A percentile compares a stretch with the other conserved stretches of the same genome.
These are phyloP conservation scores for Ulmus americana DNA, from an alignment of 331 rosid species.

Conservation along the genomic window DNA sequence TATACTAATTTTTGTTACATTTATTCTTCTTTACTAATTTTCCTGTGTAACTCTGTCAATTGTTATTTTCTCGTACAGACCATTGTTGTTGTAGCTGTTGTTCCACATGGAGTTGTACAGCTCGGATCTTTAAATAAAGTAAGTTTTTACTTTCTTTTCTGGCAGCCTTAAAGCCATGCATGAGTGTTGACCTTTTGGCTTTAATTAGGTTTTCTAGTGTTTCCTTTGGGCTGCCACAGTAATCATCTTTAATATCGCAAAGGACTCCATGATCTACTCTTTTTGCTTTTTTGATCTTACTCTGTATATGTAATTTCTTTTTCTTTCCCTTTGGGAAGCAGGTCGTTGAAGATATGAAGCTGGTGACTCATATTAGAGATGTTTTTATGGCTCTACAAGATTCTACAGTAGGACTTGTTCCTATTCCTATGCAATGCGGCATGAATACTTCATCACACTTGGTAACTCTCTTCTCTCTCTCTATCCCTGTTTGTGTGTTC, in stretches of 20 bases:
- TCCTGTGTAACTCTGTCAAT: constrained; percentile 7
- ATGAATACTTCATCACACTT: constrained; percentile 36
- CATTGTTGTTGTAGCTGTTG: constrained; percentile 62
- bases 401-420: constrained; percentile 29
- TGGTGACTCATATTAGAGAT: constrained; percentile 52
- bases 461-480: constrained; percentile 46
- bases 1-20: background rate
- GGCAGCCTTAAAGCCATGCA: constrained; percentile 8
- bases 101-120: constrained; percentile 85
- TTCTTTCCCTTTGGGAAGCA: constrained; percentile 25
- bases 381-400: constrained; percentile 51
- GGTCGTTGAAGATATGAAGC: constrained; percentile 66
- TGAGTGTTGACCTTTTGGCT: background rate
- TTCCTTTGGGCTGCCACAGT: constrained; percentile 4
- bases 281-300: background rate
- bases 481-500: background rate
- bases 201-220: background rate
- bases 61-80: constrained; percentile 49
- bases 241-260: constrained; percentile 9
- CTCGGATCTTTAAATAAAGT: constrained; percentile 85
- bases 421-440: constrained; percentile 34
- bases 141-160: constrained; percentile 20
- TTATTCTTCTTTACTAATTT: background rate
- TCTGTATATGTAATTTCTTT: constrained; percentile 1
- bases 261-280: background rate